Evolutionary conservation across 179 eudicot genomes (phyloP).

Genomic region (Camellia oleifera): DNA sequence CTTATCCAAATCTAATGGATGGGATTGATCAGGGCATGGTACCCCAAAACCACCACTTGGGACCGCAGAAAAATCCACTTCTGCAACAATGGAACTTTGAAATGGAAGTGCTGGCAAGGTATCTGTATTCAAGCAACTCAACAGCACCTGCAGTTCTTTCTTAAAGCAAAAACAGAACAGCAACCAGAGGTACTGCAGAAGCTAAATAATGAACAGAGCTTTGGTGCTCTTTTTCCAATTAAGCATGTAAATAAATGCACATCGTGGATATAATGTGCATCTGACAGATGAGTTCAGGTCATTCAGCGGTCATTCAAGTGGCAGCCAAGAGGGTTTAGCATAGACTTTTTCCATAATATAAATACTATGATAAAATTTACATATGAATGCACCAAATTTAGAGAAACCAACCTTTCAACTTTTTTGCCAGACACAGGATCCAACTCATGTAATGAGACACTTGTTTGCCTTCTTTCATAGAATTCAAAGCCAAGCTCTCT

Average conservation of each 20-base stretch:
- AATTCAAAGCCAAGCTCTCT: conserved; percentile 73
- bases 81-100: neutral
- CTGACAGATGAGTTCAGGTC: neutral
- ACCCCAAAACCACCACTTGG: too few species aligned
- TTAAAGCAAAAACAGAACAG: neutral
- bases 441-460: conserved; percentile 48
- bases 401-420: conserved; percentile 48
- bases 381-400: neutral
- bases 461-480: conserved; percentile 55
- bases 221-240: neutral
- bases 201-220: conserved; percentile 3
- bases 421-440: conserved; percentile 45
- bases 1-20: too few species aligned
- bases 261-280: neutral
- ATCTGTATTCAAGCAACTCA: neutral
- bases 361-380: neutral
- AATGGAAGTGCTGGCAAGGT: neutral
- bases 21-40: too few species aligned
- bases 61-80: neutral
- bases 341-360: neutral
- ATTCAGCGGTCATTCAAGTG: neutral
- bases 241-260: neutral
- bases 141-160: neutral
- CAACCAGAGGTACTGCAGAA: conserved; percentile 5
- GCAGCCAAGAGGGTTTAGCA: neutral